These are phyloP conservation scores for Artemisia argyi DNA, from an alignment of 129 eudicot species.

Conservation along the genomic window DNA sequence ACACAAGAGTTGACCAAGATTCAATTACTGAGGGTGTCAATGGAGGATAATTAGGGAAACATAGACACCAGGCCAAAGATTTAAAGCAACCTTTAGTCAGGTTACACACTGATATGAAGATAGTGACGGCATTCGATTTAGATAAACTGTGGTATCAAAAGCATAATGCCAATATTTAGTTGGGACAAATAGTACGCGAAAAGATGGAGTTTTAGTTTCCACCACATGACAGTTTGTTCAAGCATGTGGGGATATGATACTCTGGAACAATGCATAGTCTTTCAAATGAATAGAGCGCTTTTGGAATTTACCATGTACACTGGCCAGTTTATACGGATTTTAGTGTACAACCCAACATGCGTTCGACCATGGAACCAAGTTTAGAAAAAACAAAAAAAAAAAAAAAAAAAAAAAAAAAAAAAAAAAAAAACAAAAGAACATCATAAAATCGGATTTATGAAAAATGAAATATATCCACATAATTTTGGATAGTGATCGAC, in stretches of 20 bases:
- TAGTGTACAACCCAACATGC: neutral
- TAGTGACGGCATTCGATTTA: neutral
- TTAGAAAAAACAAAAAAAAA: neutral
- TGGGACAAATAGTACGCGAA: neutral
- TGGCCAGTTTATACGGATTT: neutral
- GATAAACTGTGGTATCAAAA: neutral
- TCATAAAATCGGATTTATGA: neutral
- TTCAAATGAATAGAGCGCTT: neutral
- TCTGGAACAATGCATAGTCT: neutral
- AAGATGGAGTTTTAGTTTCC: neutral
- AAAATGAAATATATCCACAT: neutral
- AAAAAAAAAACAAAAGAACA: too few species aligned
- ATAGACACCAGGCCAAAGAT: neutral
- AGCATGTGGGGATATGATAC: neutral
- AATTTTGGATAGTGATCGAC: neutral
- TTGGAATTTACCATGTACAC: neutral
- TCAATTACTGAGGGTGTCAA: too few species aligned
- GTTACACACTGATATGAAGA: neutral
- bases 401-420: too few species aligned
- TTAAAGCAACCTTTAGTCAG: neutral
- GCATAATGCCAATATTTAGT: neutral
- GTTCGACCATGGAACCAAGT: neutral
- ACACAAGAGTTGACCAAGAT: too few species aligned
- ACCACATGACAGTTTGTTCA: neutral
- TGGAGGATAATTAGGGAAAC: too few species aligned